These are phyloP conservation scores for Scleroderma bovista DNA, from an alignment of 768 basidiomycete species.

Conservation along the genomic window DNA sequence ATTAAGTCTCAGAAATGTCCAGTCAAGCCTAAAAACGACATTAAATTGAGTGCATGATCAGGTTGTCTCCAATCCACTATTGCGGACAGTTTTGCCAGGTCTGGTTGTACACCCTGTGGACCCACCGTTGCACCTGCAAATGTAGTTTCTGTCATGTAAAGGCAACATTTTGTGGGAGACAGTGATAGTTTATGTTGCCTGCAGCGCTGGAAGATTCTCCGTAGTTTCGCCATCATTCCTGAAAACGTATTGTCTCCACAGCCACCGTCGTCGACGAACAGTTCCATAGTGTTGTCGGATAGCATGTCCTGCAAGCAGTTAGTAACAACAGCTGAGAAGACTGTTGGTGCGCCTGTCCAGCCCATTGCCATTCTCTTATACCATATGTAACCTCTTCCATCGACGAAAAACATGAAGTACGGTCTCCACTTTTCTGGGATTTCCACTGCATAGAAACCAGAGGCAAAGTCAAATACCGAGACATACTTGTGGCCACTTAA, in stretches of 20 bases:
- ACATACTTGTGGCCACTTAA: slow-evolving; percentile 10
- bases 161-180: background rate
- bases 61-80: no score
- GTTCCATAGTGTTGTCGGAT: slow-evolving; percentile 6
- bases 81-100: no score
- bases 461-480: slow-evolving; percentile 14
- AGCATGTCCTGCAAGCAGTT: slow-evolving; percentile 10
- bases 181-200: background rate
- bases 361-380: slow-evolving; percentile 22
- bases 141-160: no score
- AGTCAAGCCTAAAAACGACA: no score
- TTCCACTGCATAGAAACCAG: no score
- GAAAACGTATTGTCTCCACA: slow-evolving; percentile 19
- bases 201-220: no score
- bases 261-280: slow-evolving; percentile 30
- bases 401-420: slow-evolving; percentile 18
- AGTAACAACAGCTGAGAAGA: slow-evolving; percentile 3
- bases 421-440: slow-evolving; percentile 5
- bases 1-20: no score
- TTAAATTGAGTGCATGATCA: no score
- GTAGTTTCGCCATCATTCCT: background rate
- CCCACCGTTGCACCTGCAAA: no score
- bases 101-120: no score
- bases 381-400: no score
- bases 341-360: slow-evolving; percentile 15